Percentiles rank a stretch among this genome's conserved stretches.
phyloP scores from a whole-genome alignment of 2,329 filamentous ascomycete species.

The Cercospora sp. region DNA sequence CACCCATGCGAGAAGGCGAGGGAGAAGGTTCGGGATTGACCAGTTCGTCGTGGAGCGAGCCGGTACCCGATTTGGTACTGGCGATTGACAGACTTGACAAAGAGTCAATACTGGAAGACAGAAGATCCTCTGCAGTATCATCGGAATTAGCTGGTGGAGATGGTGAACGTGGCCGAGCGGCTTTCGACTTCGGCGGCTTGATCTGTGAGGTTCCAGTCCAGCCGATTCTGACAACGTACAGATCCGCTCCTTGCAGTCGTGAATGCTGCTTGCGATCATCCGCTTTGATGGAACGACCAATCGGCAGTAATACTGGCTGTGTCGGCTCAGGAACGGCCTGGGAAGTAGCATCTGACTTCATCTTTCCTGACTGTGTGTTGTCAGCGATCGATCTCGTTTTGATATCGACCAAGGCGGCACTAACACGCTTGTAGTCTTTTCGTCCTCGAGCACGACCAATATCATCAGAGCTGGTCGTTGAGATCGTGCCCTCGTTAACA shows the following conservation, averaged over 20 bases:
- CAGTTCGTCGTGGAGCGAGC: conserved; percentile 54
- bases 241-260: conserved; percentile 52
- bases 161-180: background rate
- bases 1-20: background rate
- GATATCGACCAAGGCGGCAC: background rate
- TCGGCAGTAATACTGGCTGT: conserved; percentile 37
- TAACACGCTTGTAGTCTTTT: conserved; percentile 33
- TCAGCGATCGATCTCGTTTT: conserved; percentile 11
- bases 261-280: conserved; percentile 49
- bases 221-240: conserved; percentile 54
- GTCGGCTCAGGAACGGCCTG: background rate
- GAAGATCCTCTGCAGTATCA: background rate
- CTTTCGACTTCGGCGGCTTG: conserved; percentile 11
- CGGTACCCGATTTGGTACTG: conserved; percentile 26
- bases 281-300: conserved; percentile 32
- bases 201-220: conserved; percentile 24
- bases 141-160: background rate
- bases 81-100: conserved; percentile 20
- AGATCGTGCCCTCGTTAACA: conserved; percentile 17
- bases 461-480: background rate
- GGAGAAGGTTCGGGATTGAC: conserved; percentile 30
- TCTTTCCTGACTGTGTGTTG: conserved; percentile 29
- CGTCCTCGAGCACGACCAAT: conserved; percentile 17
- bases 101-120: conserved; percentile 20
- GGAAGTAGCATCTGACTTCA: conserved; percentile 5